Base-by-base conservation (phyloP, 805 yeast genomes). In the Scheffersomyces amazonensis region DNA sequence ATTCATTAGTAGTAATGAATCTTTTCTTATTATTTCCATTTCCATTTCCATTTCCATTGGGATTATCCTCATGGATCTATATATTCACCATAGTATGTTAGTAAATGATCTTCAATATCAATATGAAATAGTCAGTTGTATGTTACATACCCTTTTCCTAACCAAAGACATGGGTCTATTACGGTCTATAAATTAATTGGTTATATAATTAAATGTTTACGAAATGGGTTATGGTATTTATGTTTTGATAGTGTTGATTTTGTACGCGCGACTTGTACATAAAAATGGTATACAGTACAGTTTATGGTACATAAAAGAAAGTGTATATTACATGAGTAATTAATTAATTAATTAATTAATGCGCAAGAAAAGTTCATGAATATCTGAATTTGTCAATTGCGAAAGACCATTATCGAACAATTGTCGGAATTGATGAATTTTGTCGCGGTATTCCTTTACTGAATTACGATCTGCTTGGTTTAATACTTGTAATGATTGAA, bases 401-500 rank as follows among this genome's bases (percentile, higher is more conserved):
- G 21, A 10, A 5, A 42, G 33, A 8, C 58, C 63, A 28, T 50
- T 48, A 20, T 43, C 41, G n/a, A 36, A 37, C 20, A 45, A 31
- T 16, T 35, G 16, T 15, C 42, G 37, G 27, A 63, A 43, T 3
- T 43, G 34, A 24, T 39, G 39, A 1, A 46, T 54, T 22, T 47
- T 5, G 35, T 41, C 5, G 44, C 41, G 17, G 41, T 41, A 40
- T 4, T 29, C 33, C 37, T 42, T 49, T 4, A 63, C 63, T 1
- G 47, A 40, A n/a, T 34, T 30, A 1, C 49, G 41, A 32, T 60
- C 62, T 15, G 60, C 41, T n/a, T 44, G 42, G 9, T 43, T 45
- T 36, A 67, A 45, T 21, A 68, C 42, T 23, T 58, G 54, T 11
- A 66, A 42, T 4, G 64, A 57, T 41, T 64, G 69, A 1, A 35